Conservation (phyloP, 768 basidiomycete species). For the Boletus rubropictus region DNA sequence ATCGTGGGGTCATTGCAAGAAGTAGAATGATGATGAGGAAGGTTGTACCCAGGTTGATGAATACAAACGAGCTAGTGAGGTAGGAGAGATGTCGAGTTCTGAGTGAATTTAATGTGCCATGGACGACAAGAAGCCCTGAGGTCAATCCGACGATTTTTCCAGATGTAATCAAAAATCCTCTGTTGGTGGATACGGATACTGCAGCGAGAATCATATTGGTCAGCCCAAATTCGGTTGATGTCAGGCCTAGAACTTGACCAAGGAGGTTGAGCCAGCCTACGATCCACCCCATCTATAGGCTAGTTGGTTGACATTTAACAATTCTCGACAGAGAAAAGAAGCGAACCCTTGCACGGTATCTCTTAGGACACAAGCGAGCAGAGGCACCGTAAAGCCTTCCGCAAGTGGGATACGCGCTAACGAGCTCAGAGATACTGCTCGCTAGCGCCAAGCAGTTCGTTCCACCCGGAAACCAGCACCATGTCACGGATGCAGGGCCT, state of each 20-base stretch:
- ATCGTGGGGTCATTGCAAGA: constrained; percentile 37
- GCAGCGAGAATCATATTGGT: constrained; percentile 30
- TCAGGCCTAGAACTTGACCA: constrained; percentile 21
- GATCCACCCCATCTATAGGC: constrained; percentile 24
- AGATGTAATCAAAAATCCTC: constrained; percentile 31
- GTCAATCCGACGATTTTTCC: constrained; percentile 40
- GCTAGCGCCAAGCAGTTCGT: too few species aligned
- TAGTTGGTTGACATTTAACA: not conserved
- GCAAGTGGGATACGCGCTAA: too few species aligned
- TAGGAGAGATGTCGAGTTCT: constrained; percentile 33
- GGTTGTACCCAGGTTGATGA: constrained; percentile 42
- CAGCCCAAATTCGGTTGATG: constrained; percentile 37
- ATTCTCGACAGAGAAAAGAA: not conserved
- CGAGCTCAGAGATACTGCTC: too few species aligned
- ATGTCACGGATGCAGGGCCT: too few species aligned
- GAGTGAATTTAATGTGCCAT: constrained; percentile 42
- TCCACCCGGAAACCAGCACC: too few species aligned
- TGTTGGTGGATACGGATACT: constrained; percentile 23
- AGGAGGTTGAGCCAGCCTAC: constrained; percentile 32
- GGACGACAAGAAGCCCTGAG: constrained; percentile 35
- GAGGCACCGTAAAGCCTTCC: too few species aligned
- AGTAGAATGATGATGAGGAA: too few species aligned
- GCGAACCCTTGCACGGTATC: constrained; percentile 55
- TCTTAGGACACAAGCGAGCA: too few species aligned
- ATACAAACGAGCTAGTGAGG: constrained; percentile 35